These are phyloP conservation scores for Paecilomyces formosus DNA, from an alignment of 2,329 filamentous ascomycete genomes.

Conservation along the genomic window DNA sequence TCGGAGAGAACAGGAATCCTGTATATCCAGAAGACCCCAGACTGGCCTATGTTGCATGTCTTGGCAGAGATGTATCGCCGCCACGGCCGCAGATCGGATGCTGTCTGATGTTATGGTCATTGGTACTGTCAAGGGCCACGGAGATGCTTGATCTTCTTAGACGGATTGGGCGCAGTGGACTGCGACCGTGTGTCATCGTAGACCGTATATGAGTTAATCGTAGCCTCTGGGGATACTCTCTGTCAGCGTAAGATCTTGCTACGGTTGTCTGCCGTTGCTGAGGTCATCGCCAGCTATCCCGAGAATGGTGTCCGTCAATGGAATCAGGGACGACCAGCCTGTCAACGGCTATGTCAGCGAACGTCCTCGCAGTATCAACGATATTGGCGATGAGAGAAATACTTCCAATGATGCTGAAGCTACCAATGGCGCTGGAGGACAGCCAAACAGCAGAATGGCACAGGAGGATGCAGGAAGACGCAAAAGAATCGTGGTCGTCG, in stretches of 20 bases:
- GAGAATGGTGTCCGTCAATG: conserved; percentile 23
- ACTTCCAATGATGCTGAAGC: background rate
- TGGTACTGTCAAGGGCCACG: background rate
- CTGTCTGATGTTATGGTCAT: background rate
- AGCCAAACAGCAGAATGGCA: conserved; percentile 1
- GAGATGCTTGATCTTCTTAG: background rate
- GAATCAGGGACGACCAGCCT: conserved; percentile 15
- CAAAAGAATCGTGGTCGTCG: conserved; percentile 73
- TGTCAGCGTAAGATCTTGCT: background rate
- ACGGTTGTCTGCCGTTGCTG: background rate
- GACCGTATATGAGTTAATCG: background rate
- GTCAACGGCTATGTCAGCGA: conserved; percentile 13
- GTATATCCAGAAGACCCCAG: background rate
- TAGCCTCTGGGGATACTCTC: background rate
- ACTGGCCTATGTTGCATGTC: background rate
- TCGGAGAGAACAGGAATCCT: background rate
- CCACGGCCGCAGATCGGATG: background rate
- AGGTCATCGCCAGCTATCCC: background rate
- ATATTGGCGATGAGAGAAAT: background rate
- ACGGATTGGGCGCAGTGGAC: background rate
- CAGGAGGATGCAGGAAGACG: conserved; percentile 9
- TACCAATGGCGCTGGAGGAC: conserved; percentile 3
- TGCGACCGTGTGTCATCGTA: background rate
- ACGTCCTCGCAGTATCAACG: conserved; percentile 2
- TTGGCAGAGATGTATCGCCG: background rate